Evolutionary conservation across 2,329 filamentous ascomycete genomes (phyloP), one percentile per base, ranked within the genome.

Genomic region (Sclerotinia borealis): DNA sequence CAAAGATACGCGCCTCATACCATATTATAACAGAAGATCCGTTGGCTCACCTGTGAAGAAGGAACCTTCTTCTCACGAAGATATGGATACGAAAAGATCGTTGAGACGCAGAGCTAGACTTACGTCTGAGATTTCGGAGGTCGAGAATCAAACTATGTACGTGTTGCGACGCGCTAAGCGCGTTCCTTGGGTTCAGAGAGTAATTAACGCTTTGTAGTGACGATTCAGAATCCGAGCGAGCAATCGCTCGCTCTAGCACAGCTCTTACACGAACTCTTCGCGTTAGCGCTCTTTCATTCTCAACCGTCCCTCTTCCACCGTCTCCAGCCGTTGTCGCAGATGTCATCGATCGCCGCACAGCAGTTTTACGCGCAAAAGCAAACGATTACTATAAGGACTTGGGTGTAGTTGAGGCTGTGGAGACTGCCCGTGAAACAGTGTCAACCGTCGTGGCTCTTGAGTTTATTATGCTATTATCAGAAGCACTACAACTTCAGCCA

Each of bases 301-400:
- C 69, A 64, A 86, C 85, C 71, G 84, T 92, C 59, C 84, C 87
- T n/a, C 80, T 96, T 59, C 91, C 91, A 27, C 86, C 91, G 10
- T 92, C 91, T 2, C 92, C 92, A 7, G 87, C 90, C 47, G 86
- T 89, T 65, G 87, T 96, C 41, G 90, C 88, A 45, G 81, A 88
- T 69, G 86, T 85, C 67, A 86, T 96, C 74, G 92, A 95, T 77
- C 86, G 83, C 72, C 86, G 84, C 66, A 85, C 88, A 10, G 75
- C 86, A 50, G 84, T 84, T 19, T 77, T 95, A 64, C 87, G 89
- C 74, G 81, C 84, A 61, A 85, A 87, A 74, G 85, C 89, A 68
- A 78, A 80, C 45, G 82, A 85, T 47, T 76, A 87, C 52, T 91
- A 89, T 77, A 79, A 84, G 66, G 81, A 84, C 58, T 87, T 86